Evolutionary conservation across 2,329 filamentous ascomycete species (phyloP).

Genomic region (Ceratocystis alfenasii): DNA sequence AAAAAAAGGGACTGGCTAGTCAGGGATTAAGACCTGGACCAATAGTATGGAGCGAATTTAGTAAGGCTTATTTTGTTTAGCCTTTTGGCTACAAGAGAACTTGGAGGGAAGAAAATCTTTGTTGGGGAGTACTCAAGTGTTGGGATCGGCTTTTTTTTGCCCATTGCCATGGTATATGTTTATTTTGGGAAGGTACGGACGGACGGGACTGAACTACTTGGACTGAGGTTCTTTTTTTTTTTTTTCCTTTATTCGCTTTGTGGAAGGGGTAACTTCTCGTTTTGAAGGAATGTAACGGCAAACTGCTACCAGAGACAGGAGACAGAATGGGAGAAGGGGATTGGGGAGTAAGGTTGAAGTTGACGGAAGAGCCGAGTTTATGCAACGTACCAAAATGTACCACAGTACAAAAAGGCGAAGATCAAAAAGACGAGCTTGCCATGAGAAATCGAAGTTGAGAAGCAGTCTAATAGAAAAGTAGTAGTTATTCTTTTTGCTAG

Average conservation of each 20-base stretch:
- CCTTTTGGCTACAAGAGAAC: no score
- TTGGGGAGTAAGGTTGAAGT: neutral
- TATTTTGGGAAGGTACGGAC: no score
- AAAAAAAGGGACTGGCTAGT: neutral
- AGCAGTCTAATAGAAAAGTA: neutral
- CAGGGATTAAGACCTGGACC: neutral
- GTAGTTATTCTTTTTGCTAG: neutral
- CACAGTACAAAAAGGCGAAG: neutral
- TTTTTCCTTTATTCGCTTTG: no score
- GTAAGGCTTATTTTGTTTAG: no score
- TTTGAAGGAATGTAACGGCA: neutral
- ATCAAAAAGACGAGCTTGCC: no score
- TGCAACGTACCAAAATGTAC: neutral
- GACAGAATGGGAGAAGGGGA: neutral
- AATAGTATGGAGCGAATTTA: neutral
- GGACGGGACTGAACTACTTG: no score
- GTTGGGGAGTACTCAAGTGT: no score
- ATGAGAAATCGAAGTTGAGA: neutral
- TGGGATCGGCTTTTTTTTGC: no score
- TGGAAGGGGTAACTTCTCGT: neutral
- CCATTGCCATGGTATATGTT: no score
- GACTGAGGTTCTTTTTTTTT: no score
- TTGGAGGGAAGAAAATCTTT: no score
- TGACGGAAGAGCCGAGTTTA: constrained; percentile 1
- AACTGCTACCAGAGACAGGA: neutral